phyloP scores from a whole-genome alignment of 768 basidiomycete genomes.

The Termitomyces sp. region DNA sequence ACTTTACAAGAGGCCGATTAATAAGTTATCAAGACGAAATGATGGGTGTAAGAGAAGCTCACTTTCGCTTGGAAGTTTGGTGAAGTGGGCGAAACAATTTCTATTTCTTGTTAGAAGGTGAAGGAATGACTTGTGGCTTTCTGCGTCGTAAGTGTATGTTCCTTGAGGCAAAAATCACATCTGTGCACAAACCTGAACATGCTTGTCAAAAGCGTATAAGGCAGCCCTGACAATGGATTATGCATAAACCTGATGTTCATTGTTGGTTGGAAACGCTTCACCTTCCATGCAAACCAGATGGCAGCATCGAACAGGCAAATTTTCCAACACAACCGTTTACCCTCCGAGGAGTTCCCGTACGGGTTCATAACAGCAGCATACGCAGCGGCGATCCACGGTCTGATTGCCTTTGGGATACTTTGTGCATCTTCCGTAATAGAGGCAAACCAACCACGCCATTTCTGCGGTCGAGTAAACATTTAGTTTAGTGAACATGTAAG shows the following conservation, averaged over 20 bases:
- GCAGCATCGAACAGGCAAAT: conserved; percentile 68
- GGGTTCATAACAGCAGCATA: conserved; percentile 60
- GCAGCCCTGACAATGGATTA: conserved; percentile 74
- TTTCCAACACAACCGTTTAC: conserved; percentile 70
- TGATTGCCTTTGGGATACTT: conserved; percentile 36
- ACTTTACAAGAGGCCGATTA: conserved; percentile 31
- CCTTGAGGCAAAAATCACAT: background rate
- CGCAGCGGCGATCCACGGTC: conserved; percentile 41
- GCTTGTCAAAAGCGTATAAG: conserved; percentile 78
- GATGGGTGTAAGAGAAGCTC: conserved; percentile 11
- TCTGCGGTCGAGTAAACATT: conserved; percentile 19
- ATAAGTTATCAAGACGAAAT: background rate
- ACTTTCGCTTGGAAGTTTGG: conserved; percentile 55
- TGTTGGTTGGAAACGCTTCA: conserved; percentile 55
- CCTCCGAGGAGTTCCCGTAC: conserved; percentile 68
- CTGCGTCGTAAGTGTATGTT: background rate
- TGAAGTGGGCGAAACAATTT: conserved; percentile 65
- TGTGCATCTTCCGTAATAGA: conserved; percentile 30
- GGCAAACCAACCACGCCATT: conserved; percentile 31
- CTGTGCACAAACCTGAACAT: conserved; percentile 79
- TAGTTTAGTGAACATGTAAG: background rate
- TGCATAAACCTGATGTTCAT: conserved; percentile 77
- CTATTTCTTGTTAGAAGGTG: conserved; percentile 73
- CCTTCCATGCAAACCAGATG: conserved; percentile 79
- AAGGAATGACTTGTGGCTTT: conserved; percentile 65